A percentile compares a stretch with the other conserved stretches of the same genome.
Conservation (phyloP, 2,329 filamentous ascomycete species). For the Xylaria sp. region DNA sequence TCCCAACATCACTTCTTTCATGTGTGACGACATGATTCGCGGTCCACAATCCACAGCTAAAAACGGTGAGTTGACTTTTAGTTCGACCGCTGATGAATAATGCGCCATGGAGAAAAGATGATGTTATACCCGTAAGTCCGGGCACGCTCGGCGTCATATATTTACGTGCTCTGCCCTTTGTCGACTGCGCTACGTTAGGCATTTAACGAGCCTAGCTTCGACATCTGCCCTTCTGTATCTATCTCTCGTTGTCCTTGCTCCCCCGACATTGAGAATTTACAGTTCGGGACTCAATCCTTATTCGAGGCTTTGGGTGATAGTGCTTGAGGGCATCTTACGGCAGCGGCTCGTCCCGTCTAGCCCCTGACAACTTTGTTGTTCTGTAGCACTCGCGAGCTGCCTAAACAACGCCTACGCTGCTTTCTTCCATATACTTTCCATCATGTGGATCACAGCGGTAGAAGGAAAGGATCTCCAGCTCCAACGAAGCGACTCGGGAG, state of each 20-base stretch:
- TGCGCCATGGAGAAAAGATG: conserved; percentile 11
- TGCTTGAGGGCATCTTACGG: background rate
- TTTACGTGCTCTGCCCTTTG: background rate
- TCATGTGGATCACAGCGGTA: conserved; percentile 44
- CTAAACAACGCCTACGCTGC: background rate
- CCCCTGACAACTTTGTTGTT: background rate
- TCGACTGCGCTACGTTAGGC: background rate
- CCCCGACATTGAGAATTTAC: background rate
- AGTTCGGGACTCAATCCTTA: background rate
- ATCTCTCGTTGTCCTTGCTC: background rate
- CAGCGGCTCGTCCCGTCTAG: background rate
- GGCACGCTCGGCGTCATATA: background rate
- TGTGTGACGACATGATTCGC: conserved; percentile 12
- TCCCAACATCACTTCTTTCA: background rate
- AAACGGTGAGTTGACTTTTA: background rate
- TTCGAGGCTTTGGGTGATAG: background rate
- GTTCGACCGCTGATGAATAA: conserved; percentile 11
- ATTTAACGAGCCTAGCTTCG: background rate
- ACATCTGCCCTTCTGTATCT: background rate
- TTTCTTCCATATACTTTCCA: background rate
- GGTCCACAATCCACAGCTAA: conserved; percentile 9
- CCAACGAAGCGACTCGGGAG: conserved; percentile 42
- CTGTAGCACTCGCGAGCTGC: background rate
- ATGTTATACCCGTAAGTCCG: conserved; percentile 20
- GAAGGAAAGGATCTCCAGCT: conserved; percentile 44